phyloP scores from a whole-genome alignment of 176 grass and related monocot species.

The Cymbopogon citratus region DNA sequence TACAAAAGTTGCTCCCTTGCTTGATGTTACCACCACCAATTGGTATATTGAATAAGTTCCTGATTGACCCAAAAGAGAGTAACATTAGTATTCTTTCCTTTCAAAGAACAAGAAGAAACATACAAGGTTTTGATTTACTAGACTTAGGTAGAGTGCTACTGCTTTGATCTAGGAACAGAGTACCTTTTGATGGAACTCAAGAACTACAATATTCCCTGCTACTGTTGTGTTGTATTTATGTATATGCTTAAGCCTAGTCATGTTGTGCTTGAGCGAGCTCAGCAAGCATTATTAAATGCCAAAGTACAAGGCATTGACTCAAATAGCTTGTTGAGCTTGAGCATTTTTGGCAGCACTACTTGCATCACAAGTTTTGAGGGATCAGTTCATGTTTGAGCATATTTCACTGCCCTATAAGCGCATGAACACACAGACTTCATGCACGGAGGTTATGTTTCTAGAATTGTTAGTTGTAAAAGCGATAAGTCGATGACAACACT shows the following conservation, averaged over 20 bases:
- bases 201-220: neutral
- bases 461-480: neutral
- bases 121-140: neutral
- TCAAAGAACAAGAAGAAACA: neutral
- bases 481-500: neutral
- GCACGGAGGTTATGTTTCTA: neutral
- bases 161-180: neutral
- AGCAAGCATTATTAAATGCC: neutral
- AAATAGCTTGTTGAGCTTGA: neutral
- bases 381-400: neutral
- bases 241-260: neutral
- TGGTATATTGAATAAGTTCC: slow-evolving; percentile 17
- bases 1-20: neutral
- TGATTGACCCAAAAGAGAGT: slow-evolving; percentile 16
- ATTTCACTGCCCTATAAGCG: neutral
- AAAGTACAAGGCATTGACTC: neutral
- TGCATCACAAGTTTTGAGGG: neutral
- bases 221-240: neutral
- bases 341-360: neutral
- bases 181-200: neutral
- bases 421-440: neutral
- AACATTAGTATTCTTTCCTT: neutral
- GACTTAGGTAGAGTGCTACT: neutral
- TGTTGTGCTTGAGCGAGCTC: neutral
- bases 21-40: neutral